phyloP scores from a whole-genome alignment of 2,329 filamentous ascomycete genomes.

The Colletotrichum tamarilloi region DNA sequence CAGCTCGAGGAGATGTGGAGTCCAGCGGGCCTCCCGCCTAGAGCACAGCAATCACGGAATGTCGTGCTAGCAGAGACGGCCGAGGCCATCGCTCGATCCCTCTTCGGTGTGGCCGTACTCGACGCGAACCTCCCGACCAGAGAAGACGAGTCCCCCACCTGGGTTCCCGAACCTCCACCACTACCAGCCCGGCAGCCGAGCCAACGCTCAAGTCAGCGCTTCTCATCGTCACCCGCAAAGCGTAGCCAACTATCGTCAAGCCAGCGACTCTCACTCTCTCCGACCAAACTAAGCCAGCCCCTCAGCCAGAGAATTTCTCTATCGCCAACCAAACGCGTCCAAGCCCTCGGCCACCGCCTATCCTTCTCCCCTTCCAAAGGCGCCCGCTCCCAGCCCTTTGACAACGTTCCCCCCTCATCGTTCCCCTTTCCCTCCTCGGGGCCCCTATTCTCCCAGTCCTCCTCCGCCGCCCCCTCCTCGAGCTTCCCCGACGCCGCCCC shows the following conservation, averaged over 20 bases:
- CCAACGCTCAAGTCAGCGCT: conserved; percentile 22
- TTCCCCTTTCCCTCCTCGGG: conserved; percentile 6
- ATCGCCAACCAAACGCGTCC: conserved; percentile 20
- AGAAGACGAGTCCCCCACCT: conserved; percentile 22
- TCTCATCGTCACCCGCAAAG: conserved; percentile 17
- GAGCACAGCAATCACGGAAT: conserved; percentile 25
- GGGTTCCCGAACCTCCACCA: conserved; percentile 24
- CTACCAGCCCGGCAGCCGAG: not conserved
- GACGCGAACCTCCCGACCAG: conserved; percentile 19
- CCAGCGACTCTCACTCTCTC: conserved; percentile 20
- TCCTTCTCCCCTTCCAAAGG: conserved; percentile 22
- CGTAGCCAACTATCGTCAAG: conserved; percentile 7
- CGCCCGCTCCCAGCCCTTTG: not conserved
- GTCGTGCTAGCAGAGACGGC: conserved; percentile 32
- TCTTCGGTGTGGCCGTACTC: conserved; percentile 30
- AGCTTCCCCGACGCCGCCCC: not conserved
- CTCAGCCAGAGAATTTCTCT: conserved; percentile 9
- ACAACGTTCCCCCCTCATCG: not conserved
- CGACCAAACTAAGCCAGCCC: conserved; percentile 21
- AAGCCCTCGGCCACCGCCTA: conserved; percentile 2
- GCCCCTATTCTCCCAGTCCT: conserved; percentile 8
- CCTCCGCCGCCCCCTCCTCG: not conserved
- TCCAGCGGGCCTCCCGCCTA: not conserved
- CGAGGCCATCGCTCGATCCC: conserved; percentile 32
- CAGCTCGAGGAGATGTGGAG: conserved; percentile 31